Percentiles rank a stretch among this genome's conserved stretches.
phyloP scores from a whole-genome alignment of 2,329 filamentous ascomycete genomes.

The Apiospora aurea region DNA sequence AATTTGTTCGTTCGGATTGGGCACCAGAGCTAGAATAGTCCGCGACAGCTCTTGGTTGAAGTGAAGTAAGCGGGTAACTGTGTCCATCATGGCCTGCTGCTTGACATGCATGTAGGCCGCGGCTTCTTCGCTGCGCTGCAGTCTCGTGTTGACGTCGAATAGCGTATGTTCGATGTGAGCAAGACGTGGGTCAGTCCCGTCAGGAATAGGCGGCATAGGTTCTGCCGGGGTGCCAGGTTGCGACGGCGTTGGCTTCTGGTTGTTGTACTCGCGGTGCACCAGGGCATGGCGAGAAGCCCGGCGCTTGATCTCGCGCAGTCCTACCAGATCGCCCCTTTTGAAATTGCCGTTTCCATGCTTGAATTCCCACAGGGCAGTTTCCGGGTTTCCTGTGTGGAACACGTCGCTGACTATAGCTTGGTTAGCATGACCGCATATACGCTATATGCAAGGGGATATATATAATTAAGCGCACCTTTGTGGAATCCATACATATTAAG shows the following conservation, averaged over 20 bases:
- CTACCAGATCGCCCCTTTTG: constrained; percentile 90
- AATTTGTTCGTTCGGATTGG: constrained; percentile 76
- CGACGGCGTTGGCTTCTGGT: constrained; percentile 75
- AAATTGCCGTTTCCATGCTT: constrained; percentile 98
- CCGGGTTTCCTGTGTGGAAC: constrained; percentile 92
- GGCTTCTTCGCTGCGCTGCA: constrained; percentile 84
- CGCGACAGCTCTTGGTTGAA: constrained; percentile 87
- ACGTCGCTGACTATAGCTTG: constrained; percentile 84
- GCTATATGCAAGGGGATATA: constrained; percentile 23
- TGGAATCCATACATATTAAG: constrained; percentile 81
- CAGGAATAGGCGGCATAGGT: constrained; percentile 72
- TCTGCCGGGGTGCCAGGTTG: constrained; percentile 88
- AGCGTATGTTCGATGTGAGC: constrained; percentile 80
- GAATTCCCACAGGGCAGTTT: constrained; percentile 97
- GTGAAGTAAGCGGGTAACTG: constrained; percentile 72
- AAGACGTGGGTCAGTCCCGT: constrained; percentile 79
- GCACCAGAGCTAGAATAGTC: constrained; percentile 75
- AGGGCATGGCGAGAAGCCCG: constrained; percentile 91
- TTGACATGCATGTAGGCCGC: constrained; percentile 80
- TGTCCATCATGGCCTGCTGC: constrained; percentile 83
- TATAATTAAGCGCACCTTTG: constrained; percentile 72
- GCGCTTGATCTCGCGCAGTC: constrained; percentile 93
- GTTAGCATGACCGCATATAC: constrained; percentile 34
- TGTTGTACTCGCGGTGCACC: constrained; percentile 89
- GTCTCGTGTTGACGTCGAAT: constrained; percentile 78